A percentile compares a stretch with the other conserved stretches of the same genome.
Conservation (phyloP, 352 stramenopile species). For the Globisporangium paroecandrum region DNA sequence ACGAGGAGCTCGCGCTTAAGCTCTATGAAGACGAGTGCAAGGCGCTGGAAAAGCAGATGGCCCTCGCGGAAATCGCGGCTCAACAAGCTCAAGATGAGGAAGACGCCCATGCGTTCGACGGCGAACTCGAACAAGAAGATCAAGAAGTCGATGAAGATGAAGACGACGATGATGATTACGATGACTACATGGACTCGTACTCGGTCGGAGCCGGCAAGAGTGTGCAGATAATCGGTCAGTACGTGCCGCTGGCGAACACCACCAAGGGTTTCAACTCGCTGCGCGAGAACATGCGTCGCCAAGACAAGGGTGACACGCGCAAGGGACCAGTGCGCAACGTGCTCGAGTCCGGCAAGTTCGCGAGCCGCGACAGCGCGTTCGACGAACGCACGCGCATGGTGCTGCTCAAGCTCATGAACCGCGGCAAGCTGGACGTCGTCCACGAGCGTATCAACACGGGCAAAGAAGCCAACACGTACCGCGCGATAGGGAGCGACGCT, state of each 20-base stretch:
- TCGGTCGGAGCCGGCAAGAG: constrained; percentile 2
- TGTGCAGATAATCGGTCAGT: constrained; percentile 10
- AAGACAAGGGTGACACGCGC: constrained; percentile 26
- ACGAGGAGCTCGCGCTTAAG: constrained; percentile 52
- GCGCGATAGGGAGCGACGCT: constrained; percentile 31
- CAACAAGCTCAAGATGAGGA: constrained; percentile 5
- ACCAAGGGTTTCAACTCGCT: constrained; percentile 25
- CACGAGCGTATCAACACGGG: constrained; percentile 46
- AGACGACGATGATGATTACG: constrained; percentile 20
- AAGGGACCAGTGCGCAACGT: constrained; percentile 17
- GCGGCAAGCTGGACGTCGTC: constrained; percentile 32
- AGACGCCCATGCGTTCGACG: neutral
- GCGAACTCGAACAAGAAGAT: constrained; percentile 12
- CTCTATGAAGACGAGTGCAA: constrained; percentile 32
- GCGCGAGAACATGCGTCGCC: constrained; percentile 30
- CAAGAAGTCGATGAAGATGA: constrained; percentile 5
- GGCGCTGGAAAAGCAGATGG: constrained; percentile 9
- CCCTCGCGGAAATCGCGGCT: constrained; percentile 11
- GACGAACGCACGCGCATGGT: constrained; percentile 46
- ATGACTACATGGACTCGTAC: constrained; percentile 22
- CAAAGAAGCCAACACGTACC: constrained; percentile 48
- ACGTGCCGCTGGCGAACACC: constrained; percentile 4
- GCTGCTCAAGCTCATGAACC: constrained; percentile 47
- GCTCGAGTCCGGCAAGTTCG: constrained; percentile 28
- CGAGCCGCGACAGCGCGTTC: constrained; percentile 42